Evolutionary conservation across 1,284 basidiomycete genomes (phyloP), one percentile per base, ranked within the genome.

Genomic region (Leccinum pachyderme): DNA sequence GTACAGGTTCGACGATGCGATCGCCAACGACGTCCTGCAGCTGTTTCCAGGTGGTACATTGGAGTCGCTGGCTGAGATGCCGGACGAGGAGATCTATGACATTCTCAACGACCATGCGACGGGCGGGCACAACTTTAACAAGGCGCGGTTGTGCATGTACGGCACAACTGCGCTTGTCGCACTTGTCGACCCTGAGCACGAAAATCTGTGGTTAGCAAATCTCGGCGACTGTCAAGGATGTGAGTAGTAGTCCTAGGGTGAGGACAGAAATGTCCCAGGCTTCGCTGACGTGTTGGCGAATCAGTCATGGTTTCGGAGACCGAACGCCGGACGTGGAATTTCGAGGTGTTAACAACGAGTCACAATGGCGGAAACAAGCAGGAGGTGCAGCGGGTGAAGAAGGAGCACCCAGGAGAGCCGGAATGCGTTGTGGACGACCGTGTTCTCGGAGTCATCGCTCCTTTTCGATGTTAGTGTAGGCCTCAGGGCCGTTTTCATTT

Each of bases 161-260:
- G 86, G 86, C 15, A 87, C 84, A 2, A 89, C 87, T 3, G 85
- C 82, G 5, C 76, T 89, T 43, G 80, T 89, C 35, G 80, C 86
- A 3, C 75, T 89, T 44, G 75, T 87, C 29, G 87, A 89, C 68
- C 85, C 84, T 45, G 74, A 79, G 13, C 78, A 81, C 55, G 72
- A 80, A 62, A 81, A 89, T 58, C 70, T 89, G 12, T 89, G 87
- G 85, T 72, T 88, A 31, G 87, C 86, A 0, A 87, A 87, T 60
- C 72, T 88, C 13, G 86, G 86, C 5, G 86, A 89, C 63, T 87
- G 86, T 66, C 82, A 86, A 73, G 86, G 84, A 51, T 73, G 87
- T 85, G 61, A 29, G 61, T 79, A 39, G 11, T 22, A 22, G 9
- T n/a, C n/a, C 2, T 5, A 32, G 37, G 37, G 37, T 24, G 39